These are phyloP conservation scores for Blastocystis sp. DNA, from an alignment of 352 stramenopile species.

Conservation along the genomic window DNA sequence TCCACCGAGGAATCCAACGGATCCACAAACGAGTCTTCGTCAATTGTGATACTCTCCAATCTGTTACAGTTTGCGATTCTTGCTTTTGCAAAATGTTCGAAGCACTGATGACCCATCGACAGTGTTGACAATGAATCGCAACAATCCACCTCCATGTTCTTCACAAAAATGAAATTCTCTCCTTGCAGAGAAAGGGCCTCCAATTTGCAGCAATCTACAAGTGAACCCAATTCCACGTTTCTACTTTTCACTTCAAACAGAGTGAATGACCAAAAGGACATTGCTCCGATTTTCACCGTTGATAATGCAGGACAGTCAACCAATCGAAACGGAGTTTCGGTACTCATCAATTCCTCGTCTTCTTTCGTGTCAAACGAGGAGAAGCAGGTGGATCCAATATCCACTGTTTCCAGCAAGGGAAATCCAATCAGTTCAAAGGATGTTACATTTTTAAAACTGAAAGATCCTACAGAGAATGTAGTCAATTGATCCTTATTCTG, in stretches of 20 bases:
- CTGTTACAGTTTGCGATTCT: background rate
- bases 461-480: background rate
- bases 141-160: background rate
- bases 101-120: background rate
- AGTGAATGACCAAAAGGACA: background rate
- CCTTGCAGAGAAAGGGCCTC: background rate
- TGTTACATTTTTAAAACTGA: background rate
- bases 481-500: background rate
- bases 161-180: background rate
- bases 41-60: background rate
- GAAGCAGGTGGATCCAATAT: background rate
- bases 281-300: background rate
- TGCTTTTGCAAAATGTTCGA: background rate
- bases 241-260: background rate
- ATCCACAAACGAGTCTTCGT: background rate
- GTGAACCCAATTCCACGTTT: background rate
- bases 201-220: background rate
- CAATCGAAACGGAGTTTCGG: background rate
- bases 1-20: background rate
- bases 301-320: background rate
- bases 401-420: background rate
- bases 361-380: background rate
- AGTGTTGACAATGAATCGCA: background rate
- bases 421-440: background rate
- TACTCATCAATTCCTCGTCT: background rate